Evolutionary conservation across 495 filamentous ascomycete species (phyloP), one percentile per base, ranked within the genome.

Genomic region (Penicillium canariense): DNA sequence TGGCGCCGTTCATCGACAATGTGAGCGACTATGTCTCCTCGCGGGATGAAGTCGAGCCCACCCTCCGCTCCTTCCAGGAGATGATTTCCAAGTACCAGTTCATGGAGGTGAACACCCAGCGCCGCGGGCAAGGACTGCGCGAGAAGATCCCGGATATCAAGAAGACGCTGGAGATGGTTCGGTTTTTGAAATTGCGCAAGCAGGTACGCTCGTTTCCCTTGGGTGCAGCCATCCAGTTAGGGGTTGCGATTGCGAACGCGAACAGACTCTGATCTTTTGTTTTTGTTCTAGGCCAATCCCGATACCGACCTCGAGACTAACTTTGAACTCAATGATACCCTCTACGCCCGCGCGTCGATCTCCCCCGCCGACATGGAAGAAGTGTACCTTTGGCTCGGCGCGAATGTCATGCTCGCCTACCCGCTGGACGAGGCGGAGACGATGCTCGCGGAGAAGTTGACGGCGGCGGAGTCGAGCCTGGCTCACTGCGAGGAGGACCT

Each of bases 21-120:
- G 93, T 98, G 50, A 85, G 90, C 78, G 91, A 97, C 76, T 97
- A 96, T 75, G 88, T 97, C 60, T 79, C 90, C 55, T 84, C 87
- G 8, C 84, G 93, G 18, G 84, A 81, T 4, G 90, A 97, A 53
- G 94, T 97, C 58, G 94, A 97, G 69, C 75, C 82, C 20, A 96
- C 91, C 23, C 79, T 98, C 62, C 86, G 88, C 67, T 91, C 81
- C 64, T 97, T 98, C 71, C 94, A 97, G 71, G 94, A 98, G 79
- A 96, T 98, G 95, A 97, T 98, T 61, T 91, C 93, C 50, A 97
- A 98, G 79, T 98, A 98, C 76, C 95, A 97, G 70, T 98, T 97
- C 75, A 98, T 98, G 94, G 91, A 97, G 77, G 79, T 87, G 61
- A 97, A 96, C 74, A 89, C 89, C 23, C 85, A 93, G 62, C 79